Evolutionary conservation across 2,329 filamentous ascomycete species (phyloP), one percentile per base, ranked within the genome.

Genomic region (Stachybotrys echinatus): DNA sequence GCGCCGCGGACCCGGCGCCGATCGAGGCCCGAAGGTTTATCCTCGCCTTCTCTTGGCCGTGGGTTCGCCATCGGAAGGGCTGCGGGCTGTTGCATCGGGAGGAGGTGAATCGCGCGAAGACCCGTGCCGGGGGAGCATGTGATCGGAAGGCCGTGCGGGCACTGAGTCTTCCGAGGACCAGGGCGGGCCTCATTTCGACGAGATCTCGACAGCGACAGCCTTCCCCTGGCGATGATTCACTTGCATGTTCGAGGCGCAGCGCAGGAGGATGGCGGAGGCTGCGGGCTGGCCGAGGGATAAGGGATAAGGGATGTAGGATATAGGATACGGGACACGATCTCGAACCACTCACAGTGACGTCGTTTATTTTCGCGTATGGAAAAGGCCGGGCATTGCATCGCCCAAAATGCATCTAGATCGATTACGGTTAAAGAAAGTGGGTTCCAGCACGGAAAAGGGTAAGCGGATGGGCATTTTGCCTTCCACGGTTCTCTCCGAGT

Each of bases 111-210:
- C 59, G 61, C 47, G 56, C 56, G 37, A 52, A 48, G 37, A 61
- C 46, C 44, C 47, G 18, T 38, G 52, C 6, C 17, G 23, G n/a
- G 17, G 48, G 12, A 52, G 52, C 48, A 45, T 58, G 58, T 50
- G 61, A 54, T 49, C 62, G 66, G 50, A 66, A 52, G 55, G 59
- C 62, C 46, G 66, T 62, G 57, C 63, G 75, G 58, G 70, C 63
- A 64, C 69, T 75, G 54, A 71, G 63, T 58, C 74, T 72, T 66
- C 73, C 66, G 40, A 74, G 54, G 50, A 67, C 56, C 58, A 73
- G 65, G 56, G 64, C 67, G 61, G 67, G 60, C 62, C 71, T 76
- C 76, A 80, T 79, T 54, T 67, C 70, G 69, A 55, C 50, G 60
- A 54, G 37, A 61, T 54, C 49, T 47, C 27, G 47, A 37, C 48